Evolutionary conservation across 768 basidiomycete genomes (phyloP), one percentile per base, ranked within the genome.

Genomic region (Podaxis mareebaensis): DNA sequence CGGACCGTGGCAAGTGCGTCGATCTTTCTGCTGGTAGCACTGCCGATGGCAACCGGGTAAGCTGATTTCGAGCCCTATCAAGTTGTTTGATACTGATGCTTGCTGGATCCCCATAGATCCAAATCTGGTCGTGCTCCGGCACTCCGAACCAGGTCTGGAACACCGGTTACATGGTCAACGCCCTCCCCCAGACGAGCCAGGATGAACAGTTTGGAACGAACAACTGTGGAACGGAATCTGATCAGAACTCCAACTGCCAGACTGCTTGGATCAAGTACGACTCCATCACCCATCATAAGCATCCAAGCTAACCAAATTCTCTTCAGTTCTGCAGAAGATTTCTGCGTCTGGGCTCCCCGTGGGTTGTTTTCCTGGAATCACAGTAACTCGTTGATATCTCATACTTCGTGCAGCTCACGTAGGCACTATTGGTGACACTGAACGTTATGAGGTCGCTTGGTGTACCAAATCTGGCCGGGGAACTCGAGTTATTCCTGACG

Each of bases 391-490:
- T 26, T 20, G n/a, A 22, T 39, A 60, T 12, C 26, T 59, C 6
- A 33, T 7, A 2, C n/a, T 6, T 33, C 24, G 6, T 52, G 24
- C 48, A 76, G 75, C 77, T 5, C 56, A 78, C 2, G 75, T 78
- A 65, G 82, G 82, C 15, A 76, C 78, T 24, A 87, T 94, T 60
- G 89, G 85, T 40, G 83, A 89, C 60, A 86, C 85, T 0, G 93
- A 95, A 70, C 83, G 81, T 39, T 74, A 83, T 56, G 85, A 83
- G 61, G 89, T 94, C 2, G 84, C 90, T 0, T 94, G 84, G 81
- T 96, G 91, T 79, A 87, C 87, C 36, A 87, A 89, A 71, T 80
- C 81, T 26, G 88, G 88, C 8, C 83, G 84, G 40, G 93, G 92
- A 8, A 83, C 90, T 0, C 89, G 93, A 55, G 74, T 85, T 61